Evolutionary conservation across 768 basidiomycete genomes (phyloP), one percentile per base, ranked within the genome.

Genomic region (Rhodotorula sphaerocarpa): DNA sequence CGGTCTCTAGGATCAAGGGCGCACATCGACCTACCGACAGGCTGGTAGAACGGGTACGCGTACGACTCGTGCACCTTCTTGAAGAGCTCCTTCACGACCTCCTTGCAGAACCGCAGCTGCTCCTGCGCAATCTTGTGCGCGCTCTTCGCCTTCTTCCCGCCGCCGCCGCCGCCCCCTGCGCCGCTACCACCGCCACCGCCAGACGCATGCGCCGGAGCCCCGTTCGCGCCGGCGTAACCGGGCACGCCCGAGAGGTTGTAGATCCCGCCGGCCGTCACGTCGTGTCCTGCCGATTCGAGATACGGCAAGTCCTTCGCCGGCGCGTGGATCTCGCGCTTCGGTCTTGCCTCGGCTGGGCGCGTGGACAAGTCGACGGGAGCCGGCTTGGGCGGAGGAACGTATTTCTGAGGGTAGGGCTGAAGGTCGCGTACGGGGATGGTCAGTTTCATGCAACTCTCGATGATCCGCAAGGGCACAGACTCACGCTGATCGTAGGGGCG

Each of bases 321-420:
- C 6, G 93, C 89, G 73, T 96, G 93, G 33, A 96, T 92, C 75
- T 99, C 95, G 57, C 95, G 88, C 78, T 96, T 97, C 3, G 93
- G 93, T n/a, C 95, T 84, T 28, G 71, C 30, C 42, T 73, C 74
- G 58, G 90, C 82, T 69, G 90, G 87, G 60, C 83, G 82, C 45
- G 90, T 89, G 4, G 88, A 80, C 15, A 57, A 60, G 23, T 48
- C 31, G 11, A 50, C 42, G 36, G 58, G 25, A 14, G 52, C 34
- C 46, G 54, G 54, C 42, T 50, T 50, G 44, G 53, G 56, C 50
- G 36, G 57, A 44, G 58, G 25, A 41, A 62, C 44, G 28, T 57
- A 61, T 14, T 55, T 39, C 25, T 62, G 62, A 25, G 67, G 67
- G 36, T 68, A 63, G 21, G 67, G 67, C 62, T 67, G 57, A n/a